Evolutionary conservation across 495 filamentous ascomycete species (phyloP).

Genomic region (Hypoxylon fuscum): DNA sequence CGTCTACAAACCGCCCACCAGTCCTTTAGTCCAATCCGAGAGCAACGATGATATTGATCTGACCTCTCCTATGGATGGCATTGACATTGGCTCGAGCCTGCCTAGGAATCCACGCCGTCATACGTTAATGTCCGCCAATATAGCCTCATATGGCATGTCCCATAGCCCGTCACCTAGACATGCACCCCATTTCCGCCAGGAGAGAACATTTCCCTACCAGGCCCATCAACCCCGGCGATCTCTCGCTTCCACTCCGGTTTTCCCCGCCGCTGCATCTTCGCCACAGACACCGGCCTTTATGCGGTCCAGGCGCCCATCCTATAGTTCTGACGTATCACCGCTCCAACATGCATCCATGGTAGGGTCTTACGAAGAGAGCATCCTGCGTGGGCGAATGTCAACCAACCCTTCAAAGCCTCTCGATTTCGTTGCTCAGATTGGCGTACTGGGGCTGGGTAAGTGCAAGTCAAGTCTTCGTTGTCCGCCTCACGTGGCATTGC

Average conservation of each 20-base stretch:
- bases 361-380: conserved; percentile 97
- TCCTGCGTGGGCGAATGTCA: conserved; percentile 94
- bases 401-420: conserved; percentile 93
- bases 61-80: conserved; percentile 56
- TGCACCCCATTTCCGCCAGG: conserved; percentile 52
- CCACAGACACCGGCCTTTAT: conserved; percentile 68
- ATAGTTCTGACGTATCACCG: conserved; percentile 76
- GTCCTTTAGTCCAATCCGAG: conserved; percentile 88
- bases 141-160: conserved; percentile 40
- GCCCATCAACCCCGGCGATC: conserved; percentile 78
- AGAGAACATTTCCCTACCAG: conserved; percentile 69
- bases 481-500: conserved; percentile 88
- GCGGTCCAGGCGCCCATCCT: conserved; percentile 73
- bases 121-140: conserved; percentile 46
- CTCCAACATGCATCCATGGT: conserved; percentile 94
- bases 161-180: conserved; percentile 47
- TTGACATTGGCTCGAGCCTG: conserved; percentile 47
- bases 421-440: conserved; percentile 94
- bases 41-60: conserved; percentile 86
- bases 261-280: conserved; percentile 61
- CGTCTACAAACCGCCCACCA: conserved; percentile 86
- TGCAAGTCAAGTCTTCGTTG: conserved; percentile 88
- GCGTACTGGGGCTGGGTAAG: conserved; percentile 87
- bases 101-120: conserved; percentile 49
- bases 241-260: conserved; percentile 67